These are phyloP conservation scores for Penicillium cataractarum DNA, from an alignment of 495 filamentous ascomycete genomes.

Conservation along the genomic window DNA sequence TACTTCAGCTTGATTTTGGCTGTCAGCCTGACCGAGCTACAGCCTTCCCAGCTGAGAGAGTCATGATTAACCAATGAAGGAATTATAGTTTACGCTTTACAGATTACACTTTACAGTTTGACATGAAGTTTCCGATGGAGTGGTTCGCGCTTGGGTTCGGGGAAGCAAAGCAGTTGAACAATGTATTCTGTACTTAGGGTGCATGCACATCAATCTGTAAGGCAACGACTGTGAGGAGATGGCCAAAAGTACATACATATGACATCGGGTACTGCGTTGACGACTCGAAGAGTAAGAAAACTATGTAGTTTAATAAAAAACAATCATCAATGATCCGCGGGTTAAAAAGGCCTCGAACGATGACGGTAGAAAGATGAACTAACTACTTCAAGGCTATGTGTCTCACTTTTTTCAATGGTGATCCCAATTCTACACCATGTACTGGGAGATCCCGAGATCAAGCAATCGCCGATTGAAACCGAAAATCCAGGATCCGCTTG, in stretches of 20 bases:
- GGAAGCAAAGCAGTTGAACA: neutral
- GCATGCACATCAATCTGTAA: slow-evolving; percentile 3
- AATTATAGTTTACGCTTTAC: slow-evolving; percentile 2
- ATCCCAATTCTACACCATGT: neutral
- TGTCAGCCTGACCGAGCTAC: neutral
- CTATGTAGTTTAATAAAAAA: too few species aligned
- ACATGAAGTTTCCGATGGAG: slow-evolving; percentile 5
- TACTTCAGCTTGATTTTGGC: neutral
- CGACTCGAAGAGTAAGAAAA: neutral
- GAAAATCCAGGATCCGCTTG: neutral
- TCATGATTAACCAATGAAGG: neutral
- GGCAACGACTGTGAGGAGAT: neutral
- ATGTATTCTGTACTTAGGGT: neutral
- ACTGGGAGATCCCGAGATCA: neutral
- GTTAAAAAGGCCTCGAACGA: neutral
- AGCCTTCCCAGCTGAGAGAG: neutral
- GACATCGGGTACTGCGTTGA: neutral
- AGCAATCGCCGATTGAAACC: neutral
- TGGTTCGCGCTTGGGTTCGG: slow-evolving; percentile 3
- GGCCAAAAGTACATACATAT: neutral
- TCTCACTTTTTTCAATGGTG: neutral
- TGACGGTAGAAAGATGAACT: neutral
- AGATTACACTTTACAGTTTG: slow-evolving; percentile 12
- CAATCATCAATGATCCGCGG: too few species aligned
- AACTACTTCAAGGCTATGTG: neutral